phyloP scores from a whole-genome alignment of 345 rosid species.

The Nasturtium officinale region DNA sequence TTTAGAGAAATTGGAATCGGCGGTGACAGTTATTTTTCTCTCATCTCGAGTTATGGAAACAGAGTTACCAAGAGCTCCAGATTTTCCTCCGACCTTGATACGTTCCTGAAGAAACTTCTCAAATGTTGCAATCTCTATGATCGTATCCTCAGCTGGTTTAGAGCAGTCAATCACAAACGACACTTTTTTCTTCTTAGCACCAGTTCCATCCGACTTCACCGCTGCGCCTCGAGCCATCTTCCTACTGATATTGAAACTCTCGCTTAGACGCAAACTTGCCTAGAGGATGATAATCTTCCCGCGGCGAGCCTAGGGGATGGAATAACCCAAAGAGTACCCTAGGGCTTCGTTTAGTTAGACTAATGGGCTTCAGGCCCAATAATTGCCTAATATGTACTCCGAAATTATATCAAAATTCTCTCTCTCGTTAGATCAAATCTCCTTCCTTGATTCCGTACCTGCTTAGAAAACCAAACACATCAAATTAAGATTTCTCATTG shows the following conservation, averaged over 20 bases:
- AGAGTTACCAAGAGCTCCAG: slow-evolving; percentile 74
- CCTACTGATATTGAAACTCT: not conserved
- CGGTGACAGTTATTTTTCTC: slow-evolving; percentile 60
- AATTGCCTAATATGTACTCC: not conserved
- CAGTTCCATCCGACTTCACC: slow-evolving; percentile 33
- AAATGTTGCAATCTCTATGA: slow-evolving; percentile 77
- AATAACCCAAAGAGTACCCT: not conserved
- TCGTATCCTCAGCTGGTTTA: slow-evolving; percentile 77
- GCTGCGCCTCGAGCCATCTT: slow-evolving; percentile 44
- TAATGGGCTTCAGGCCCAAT: not conserved
- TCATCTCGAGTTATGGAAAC: slow-evolving; percentile 56
- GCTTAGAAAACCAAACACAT: too few relatives aligned
- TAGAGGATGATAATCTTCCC: not conserved
- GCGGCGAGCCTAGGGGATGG: not conserved
- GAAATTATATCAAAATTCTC: not conserved
- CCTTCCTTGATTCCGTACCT: too few relatives aligned
- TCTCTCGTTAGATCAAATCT: too few relatives aligned
- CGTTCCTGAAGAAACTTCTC: slow-evolving; percentile 85
- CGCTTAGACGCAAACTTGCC: not conserved
- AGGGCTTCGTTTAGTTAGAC: not conserved
- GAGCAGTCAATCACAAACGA: slow-evolving; percentile 62
- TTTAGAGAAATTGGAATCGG: slow-evolving; percentile 69
- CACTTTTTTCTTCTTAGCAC: slow-evolving; percentile 67
- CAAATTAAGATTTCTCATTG: too few relatives aligned
- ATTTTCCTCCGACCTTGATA: slow-evolving; percentile 85